Base-by-base conservation (phyloP, 495 filamentous ascomycete species). In the Copromyces sp. region DNA sequence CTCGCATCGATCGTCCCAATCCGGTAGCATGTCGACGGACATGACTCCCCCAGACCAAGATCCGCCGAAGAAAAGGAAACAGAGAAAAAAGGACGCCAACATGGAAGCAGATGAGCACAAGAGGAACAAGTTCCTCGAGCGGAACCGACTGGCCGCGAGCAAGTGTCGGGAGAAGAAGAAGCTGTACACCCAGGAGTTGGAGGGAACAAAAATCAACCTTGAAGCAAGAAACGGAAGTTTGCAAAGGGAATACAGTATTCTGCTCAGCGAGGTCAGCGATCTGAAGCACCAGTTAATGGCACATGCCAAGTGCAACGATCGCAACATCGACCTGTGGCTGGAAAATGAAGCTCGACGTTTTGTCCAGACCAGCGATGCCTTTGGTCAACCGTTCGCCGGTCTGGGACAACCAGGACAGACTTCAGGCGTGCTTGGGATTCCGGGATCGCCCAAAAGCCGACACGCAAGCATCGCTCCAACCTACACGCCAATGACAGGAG, bases 161-260 rank as follows among this genome's bases (percentile, higher is more conserved):
- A 97, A 96, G 76, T 96, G 93, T 78, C 88, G 94, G 3, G 89
- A 91, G 78, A 95, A 94, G 85, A 95, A 95, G 81, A 96, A 95
- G 79, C 87, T 90, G 74, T 90, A 89, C 79, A 89, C 90, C 8
- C 82, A 87, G 47, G 85, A 87, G 37, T 82, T 93, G 4, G 89
- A 92, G 73, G 80, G 83, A 42, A 81, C 80, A 29, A 84, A 78
- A 68, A 72, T 78, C n/a, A 75, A 71, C n/a, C 75, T 85, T 35
- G 84, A 85, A 72, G 75, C 72, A 11, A 73, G 80, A 53, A 76
- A 84, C 59, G 75, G 73, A 4, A 71, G 76, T 12, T 77, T 86
- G 39, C 80, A 81, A 32, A 76, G 78, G 76, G 79, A 83, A 70
- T 81, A 83, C 32, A 78, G 80, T 17, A 80, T 72, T 9, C 77